Evolutionary conservation across 129 eudicot species (phyloP).

Genomic region (Deinandra increscens): DNA sequence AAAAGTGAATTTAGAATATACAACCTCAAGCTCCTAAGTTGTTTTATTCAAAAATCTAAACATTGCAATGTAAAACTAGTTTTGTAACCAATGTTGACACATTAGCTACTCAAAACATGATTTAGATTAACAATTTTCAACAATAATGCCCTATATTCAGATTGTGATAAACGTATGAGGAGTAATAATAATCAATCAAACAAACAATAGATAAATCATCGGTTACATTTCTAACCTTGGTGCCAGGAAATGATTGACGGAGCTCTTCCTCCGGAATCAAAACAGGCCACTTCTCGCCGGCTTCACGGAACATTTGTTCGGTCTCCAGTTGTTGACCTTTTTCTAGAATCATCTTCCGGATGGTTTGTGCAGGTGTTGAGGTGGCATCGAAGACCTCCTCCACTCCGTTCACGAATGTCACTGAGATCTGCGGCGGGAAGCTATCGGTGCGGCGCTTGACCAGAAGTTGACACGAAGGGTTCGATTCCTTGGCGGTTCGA

Average conservation of each 20-base stretch:
- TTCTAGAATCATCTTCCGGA: constrained; percentile 72
- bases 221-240: constrained; percentile 53
- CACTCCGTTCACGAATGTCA: constrained; percentile 82
- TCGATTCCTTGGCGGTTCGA: constrained; percentile 86
- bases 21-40: neutral
- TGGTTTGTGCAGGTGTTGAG: constrained; percentile 74
- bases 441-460: constrained; percentile 96
- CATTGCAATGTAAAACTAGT: neutral
- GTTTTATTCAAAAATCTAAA: neutral
- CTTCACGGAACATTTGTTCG: constrained; percentile 91
- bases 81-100: neutral
- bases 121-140: neutral
- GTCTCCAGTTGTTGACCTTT: constrained; percentile 78
- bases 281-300: constrained; percentile 94
- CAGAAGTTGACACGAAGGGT: constrained; percentile 71
- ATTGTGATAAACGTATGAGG: neutral
- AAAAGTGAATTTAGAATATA: neutral
- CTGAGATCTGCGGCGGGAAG: constrained; percentile 83
- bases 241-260: constrained; percentile 46
- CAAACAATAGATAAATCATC: neutral
- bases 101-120: neutral
- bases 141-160: neutral
- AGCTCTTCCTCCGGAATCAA: constrained; percentile 73
- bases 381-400: constrained; percentile 87
- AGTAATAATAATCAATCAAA: neutral